phyloP scores from a whole-genome alignment of 331 rosid genomes.

The Dryas integrifolia region DNA sequence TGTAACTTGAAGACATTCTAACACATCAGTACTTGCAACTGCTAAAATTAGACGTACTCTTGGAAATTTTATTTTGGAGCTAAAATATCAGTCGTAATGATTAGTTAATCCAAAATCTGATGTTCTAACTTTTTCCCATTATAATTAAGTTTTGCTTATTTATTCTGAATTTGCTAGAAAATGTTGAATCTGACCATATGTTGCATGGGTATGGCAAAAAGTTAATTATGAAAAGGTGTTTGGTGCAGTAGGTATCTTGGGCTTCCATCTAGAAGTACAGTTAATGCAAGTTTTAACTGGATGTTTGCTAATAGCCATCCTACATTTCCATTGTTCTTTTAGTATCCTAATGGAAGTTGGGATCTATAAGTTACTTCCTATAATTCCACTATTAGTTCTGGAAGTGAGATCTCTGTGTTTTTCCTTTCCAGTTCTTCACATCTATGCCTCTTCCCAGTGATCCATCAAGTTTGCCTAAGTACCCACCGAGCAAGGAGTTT shows the following conservation, averaged over 20 bases:
- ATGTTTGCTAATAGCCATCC: neutral
- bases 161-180: neutral
- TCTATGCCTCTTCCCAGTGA: constrained; percentile 69
- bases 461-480: constrained; percentile 75
- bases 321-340: neutral
- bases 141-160: neutral
- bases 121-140: neutral
- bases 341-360: neutral
- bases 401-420: constrained; percentile 22
- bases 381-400: neutral
- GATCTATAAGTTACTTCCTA: neutral
- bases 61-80: neutral
- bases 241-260: neutral
- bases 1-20: neutral
- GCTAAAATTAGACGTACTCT: neutral
- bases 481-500: constrained; percentile 88
- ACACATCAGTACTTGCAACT: neutral
- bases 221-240: neutral
- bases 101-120: neutral
- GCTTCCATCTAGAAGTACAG: neutral
- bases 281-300: neutral
- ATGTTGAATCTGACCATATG: neutral
- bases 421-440: constrained; percentile 61
- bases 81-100: neutral
- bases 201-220: constrained; percentile 2